Conservation (phyloP, 2,329 filamentous ascomycete species). For the Gremmenia infestans region DNA sequence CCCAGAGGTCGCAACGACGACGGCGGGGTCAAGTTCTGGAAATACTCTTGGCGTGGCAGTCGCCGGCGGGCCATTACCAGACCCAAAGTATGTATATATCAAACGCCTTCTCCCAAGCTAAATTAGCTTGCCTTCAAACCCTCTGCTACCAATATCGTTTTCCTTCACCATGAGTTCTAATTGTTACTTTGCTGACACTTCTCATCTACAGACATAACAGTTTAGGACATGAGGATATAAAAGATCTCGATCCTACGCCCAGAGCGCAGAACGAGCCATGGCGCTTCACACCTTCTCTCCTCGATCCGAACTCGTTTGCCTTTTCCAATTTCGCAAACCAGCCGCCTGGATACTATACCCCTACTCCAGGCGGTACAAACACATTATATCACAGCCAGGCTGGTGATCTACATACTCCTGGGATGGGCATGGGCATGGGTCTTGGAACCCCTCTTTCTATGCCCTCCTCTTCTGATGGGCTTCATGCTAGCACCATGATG, state of each 20-base stretch:
- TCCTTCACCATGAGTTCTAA: not conserved
- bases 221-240: constrained; percentile 39
- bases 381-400: constrained; percentile 78
- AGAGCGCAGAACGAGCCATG: constrained; percentile 75
- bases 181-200: constrained; percentile 5
- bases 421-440: constrained; percentile 61
- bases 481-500: constrained; percentile 57
- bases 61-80: constrained; percentile 26
- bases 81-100: constrained; percentile 19
- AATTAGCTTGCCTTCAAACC: not conserved
- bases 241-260: constrained; percentile 80
- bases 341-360: constrained; percentile 79
- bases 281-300: constrained; percentile 81
- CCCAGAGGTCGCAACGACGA: constrained; percentile 58
- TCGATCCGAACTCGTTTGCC: constrained; percentile 79
- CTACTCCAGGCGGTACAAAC: constrained; percentile 75
- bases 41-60: constrained; percentile 18
- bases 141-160: not conserved
- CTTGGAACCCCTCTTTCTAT: constrained; percentile 69
- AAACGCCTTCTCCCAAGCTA: not conserved
- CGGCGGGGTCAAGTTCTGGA: constrained; percentile 40
- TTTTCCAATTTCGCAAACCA: constrained; percentile 78
- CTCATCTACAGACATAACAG: constrained; percentile 23
- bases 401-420: constrained; percentile 82
- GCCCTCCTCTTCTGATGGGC: constrained; percentile 59